These are phyloP conservation scores for Metschnikowia anglica DNA, from an alignment of 805 yeast genomes.

Conservation along the genomic window DNA sequence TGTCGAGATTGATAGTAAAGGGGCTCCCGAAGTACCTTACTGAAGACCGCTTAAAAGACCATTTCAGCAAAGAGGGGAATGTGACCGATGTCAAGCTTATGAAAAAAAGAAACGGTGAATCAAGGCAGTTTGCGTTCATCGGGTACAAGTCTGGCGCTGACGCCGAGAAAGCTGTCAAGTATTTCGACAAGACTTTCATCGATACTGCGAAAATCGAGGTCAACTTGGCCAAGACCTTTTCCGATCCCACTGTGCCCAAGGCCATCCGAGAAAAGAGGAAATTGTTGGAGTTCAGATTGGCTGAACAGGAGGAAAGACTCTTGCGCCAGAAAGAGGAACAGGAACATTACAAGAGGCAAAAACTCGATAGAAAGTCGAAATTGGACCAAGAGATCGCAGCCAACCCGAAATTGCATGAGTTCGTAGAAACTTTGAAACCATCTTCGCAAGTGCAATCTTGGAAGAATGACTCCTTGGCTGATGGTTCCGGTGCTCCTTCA, in stretches of 20 bases:
- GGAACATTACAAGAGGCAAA: constrained; percentile 41
- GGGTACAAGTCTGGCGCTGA: constrained; percentile 76
- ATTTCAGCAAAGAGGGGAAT: constrained; percentile 58
- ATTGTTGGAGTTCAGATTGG: constrained; percentile 42
- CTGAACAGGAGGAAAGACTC: constrained; percentile 44
- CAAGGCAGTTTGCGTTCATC: constrained; percentile 89
- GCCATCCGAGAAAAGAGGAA: constrained; percentile 46
- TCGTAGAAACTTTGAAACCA: constrained; percentile 80
- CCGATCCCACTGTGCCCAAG: constrained; percentile 77
- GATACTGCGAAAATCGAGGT: constrained; percentile 82
- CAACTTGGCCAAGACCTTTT: constrained; percentile 77
- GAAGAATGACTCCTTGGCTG: constrained; percentile 61
- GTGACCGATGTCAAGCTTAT: constrained; percentile 89
- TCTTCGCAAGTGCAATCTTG: constrained; percentile 68
- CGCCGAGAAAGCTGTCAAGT: constrained; percentile 75
- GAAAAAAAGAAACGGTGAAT: constrained; percentile 78
- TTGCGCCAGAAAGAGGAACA: constrained; percentile 37
- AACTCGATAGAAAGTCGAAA: constrained; percentile 30
- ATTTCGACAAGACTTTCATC: constrained; percentile 74
- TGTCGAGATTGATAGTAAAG: constrained; percentile 90
- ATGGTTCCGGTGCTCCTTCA: constrained; percentile 47
- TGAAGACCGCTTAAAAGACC: constrained; percentile 68
- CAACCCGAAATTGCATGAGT: constrained; percentile 74
- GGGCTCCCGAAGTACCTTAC: constrained; percentile 78
- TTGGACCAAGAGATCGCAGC: constrained; percentile 62